Evolutionary conservation across 371 early-diverging fungal species (phyloP), one percentile per base, ranked within the genome.

Genomic region (Apophysomyces elegans): DNA sequence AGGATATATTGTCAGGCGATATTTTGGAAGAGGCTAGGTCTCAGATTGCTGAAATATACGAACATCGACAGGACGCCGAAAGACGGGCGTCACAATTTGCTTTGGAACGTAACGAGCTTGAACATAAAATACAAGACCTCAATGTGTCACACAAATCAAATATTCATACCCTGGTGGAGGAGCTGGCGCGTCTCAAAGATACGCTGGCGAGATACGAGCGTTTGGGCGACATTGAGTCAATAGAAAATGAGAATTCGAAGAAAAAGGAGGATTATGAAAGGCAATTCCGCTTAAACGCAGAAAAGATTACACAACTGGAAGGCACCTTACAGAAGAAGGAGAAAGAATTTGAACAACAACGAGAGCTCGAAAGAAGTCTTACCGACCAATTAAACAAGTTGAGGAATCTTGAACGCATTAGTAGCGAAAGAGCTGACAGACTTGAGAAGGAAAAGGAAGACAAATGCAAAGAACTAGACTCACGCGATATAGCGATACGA

Each of bases 61-160:
- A 43, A 26, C 47, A 61, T n/a, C 37, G 61, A 21, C 37, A 43
- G 13, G 46, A 45, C 36, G 61, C 61, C 14, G 61, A 61, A 45
- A 45, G 61, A 45, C 18, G 61, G 12, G 61, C 61, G 14, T 61
- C 61, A 18, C 61, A 47, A n/a, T 61, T 61, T 61, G 61, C 61
- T 11, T 35, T 61, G 61, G 44, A 61, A 37, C 61, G 61, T 18
- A 37, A 61, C 18, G 61, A 61, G 46, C 47, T 61, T 13, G 61
- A 61, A 12, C 44, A 47, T 11, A 61, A 61, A 8, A 61, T 61
- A 32, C 5, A 26, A 11, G 61, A 39, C 3, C 37, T 61, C n/a
- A 61, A 47, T 35, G 16, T 32, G 36, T 44, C 61, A 7, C 61
- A 61, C 36, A 47, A 47, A 16, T 37, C 37, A 36, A 43, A 45